Evolutionary conservation across 169 alveolate genomes (phyloP), one percentile per base, ranked within the genome.

Genomic region (Eimeria maxima): DNA sequence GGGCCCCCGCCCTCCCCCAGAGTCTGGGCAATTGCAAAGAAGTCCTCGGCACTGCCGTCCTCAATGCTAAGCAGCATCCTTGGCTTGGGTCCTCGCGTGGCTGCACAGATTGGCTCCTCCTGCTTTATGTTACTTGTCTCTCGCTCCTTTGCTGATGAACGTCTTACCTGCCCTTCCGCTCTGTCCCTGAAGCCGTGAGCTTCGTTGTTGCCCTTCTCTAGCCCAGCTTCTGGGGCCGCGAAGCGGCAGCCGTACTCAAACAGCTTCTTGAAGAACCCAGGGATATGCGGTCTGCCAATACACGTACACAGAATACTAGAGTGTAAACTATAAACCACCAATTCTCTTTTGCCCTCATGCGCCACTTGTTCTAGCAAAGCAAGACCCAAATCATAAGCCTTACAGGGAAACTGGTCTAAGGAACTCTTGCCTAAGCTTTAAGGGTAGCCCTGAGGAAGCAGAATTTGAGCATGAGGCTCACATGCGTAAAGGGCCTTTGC

Each of bases 1-100:
- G 88, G 94, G 5, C 96, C 96, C 7, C 96, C 96, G 60, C 89
- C 90, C 63, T 33, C 90, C 60, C 94, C 96, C 63, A 93, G 81
- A 22, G 67, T 60, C 89, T 93, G 60, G 78, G 96, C 65, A 63
- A 93, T 71, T 13, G 65, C 69, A 42, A 88, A 93, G 96, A 81
- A 93, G 22, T 71, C 96, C 45, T 81, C 90, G 45, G 69, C 65
- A n/a, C 67, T 47, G 50, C 93, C 93, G 47, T 60, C 93, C 50
- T 57, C 93, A 18, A 60, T 4, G 33, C 65, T 63, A 33, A 83
- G 60, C 81, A 87, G 71, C 44, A 87, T 10, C 27, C 81, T 38
- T 38, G 93, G 81, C 73, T 38, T 87, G 20, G 83, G 83, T 7
- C 81, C 93, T 33, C 74, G 91, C 76, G 18, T n/a, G 67, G 88